Base-by-base conservation (phyloP, 2,329 filamentous ascomycete genomes). In the Pseudogymnoascus sp. region DNA sequence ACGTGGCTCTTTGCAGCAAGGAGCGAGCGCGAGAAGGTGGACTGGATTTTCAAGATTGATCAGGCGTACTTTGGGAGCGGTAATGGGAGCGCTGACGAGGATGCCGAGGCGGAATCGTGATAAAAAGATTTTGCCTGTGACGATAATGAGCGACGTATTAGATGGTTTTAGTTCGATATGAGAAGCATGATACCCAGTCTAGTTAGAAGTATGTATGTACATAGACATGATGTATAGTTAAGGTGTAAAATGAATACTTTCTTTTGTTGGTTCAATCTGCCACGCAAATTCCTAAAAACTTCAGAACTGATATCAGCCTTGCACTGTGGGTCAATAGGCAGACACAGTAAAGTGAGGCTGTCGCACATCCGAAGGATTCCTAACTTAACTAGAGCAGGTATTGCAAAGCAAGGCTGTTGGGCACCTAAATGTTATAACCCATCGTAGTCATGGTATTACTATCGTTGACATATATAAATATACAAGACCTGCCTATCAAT, bases 11-110 rank as follows among this genome's bases (percentile, higher is more conserved):
- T 99, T 74, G 90, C 92, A 12, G 90, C 92, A 25, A 82, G 92
- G 63, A 93, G 86, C 69, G 93, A 97, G 77, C 83, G 87, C 58
- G 92, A 97, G 74, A 96, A 97, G 79, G 87, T 92, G 68, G 94
- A 97, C 73, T 99, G 94, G 94, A 96, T 99, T 68, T 83, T 95
- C 74, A 88, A 89, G 70, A 91, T 99, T 68, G 94, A 99, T 75
- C 89, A 96, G 78, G 70, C 68, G 35, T 73, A 72, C 66, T 72
- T 73, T 61, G 70, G 70, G 5, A 65, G 64, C 31, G 63, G 65
- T 18, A 66, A 67, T 9, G 59, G 60, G 12, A 61, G 40, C 29
- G 61, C 61, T 5, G 62, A 60, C 18, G 59, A 60, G 21, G 59
- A 60, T 13, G 29, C 15, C 15, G 29, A 21, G 29, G 48, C 15